These are phyloP conservation scores for Arachis hypogaea DNA, from an alignment of 306 rosid genomes.

Conservation along the genomic window DNA sequence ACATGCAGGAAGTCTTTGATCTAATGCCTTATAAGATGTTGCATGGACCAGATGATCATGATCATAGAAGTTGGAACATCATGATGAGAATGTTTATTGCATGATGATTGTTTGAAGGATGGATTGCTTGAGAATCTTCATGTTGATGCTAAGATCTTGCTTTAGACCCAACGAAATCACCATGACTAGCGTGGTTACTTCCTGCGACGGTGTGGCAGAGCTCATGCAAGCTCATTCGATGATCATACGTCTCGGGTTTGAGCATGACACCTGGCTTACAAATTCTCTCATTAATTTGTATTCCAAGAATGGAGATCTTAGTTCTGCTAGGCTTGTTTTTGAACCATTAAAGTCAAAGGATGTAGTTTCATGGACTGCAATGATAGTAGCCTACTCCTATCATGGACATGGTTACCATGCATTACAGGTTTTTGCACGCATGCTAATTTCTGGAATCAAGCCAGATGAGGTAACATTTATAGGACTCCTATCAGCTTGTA, in stretches of 20 bases:
- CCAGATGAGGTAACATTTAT: slow-evolving; percentile 52
- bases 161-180: slow-evolving; percentile 48
- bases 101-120: no score
- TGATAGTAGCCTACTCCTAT: slow-evolving; percentile 48
- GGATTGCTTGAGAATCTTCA: slow-evolving; percentile 44
- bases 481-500: slow-evolving; percentile 56
- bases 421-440: slow-evolving; percentile 45
- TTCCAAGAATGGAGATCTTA: slow-evolving; percentile 56
- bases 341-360: slow-evolving; percentile 45
- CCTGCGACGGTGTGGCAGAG: slow-evolving; percentile 50
- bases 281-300: slow-evolving; percentile 51
- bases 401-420: slow-evolving; percentile 57
- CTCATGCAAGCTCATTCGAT: slow-evolving; percentile 52
- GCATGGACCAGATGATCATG: no score
- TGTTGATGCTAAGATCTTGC: slow-evolving; percentile 47
- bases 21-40: no score
- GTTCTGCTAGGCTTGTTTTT: slow-evolving; percentile 46
- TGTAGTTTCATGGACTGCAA: slow-evolving; percentile 55
- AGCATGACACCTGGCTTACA: slow-evolving; percentile 41
- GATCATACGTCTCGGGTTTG: slow-evolving; percentile 47
- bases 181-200: slow-evolving; percentile 40
- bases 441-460: slow-evolving; percentile 46
- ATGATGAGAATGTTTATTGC: no score
- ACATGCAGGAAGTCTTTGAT: no score
- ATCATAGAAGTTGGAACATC: no score